These are phyloP conservation scores for Arthrobotrys sphaeroides DNA, from an alignment of 2,329 filamentous ascomycete genomes.

Conservation along the genomic window DNA sequence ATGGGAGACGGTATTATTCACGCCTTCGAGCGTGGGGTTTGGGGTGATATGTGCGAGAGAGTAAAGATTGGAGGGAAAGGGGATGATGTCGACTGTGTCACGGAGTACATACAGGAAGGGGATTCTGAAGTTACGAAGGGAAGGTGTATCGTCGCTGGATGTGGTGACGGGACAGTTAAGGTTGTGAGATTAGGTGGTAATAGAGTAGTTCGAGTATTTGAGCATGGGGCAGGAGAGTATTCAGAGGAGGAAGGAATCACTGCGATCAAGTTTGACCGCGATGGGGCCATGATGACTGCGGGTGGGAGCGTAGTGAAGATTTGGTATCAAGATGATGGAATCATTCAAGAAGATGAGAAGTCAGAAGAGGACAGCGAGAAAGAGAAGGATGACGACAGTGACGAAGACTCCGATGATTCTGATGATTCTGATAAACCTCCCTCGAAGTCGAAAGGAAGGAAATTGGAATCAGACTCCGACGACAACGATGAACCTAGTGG, in stretches of 20 bases:
- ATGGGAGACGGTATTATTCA: conserved; percentile 75
- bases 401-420: conserved; percentile 63
- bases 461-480: conserved; percentile 40
- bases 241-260: conserved; percentile 77
- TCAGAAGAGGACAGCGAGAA: conserved; percentile 60
- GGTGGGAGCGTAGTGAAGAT: conserved; percentile 88
- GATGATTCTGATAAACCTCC: conserved; percentile 63
- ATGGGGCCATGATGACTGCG: conserved; percentile 86
- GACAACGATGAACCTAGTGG: conserved; percentile 28
- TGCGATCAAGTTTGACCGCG: conserved; percentile 82
- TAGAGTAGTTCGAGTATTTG: conserved; percentile 55
- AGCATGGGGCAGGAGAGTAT: conserved; percentile 53
- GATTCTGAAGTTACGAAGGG: conserved; percentile 47
- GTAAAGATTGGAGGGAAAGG: conserved; percentile 57
- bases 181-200: conserved; percentile 59
- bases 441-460: conserved; percentile 30
- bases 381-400: conserved; percentile 64
- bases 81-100: conserved; percentile 56
- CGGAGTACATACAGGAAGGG: conserved; percentile 53
- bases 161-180: conserved; percentile 70
- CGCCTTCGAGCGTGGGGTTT: conserved; percentile 90
- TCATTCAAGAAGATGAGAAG: conserved; percentile 64
- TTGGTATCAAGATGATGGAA: conserved; percentile 75
- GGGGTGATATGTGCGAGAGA: conserved; percentile 81
- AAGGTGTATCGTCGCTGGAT: conserved; percentile 55